Percentiles rank a stretch among this genome's conserved stretches.
These are phyloP conservation scores for Bombardia bombarda DNA, from an alignment of 495 filamentous ascomycete genomes.

Conservation along the genomic window DNA sequence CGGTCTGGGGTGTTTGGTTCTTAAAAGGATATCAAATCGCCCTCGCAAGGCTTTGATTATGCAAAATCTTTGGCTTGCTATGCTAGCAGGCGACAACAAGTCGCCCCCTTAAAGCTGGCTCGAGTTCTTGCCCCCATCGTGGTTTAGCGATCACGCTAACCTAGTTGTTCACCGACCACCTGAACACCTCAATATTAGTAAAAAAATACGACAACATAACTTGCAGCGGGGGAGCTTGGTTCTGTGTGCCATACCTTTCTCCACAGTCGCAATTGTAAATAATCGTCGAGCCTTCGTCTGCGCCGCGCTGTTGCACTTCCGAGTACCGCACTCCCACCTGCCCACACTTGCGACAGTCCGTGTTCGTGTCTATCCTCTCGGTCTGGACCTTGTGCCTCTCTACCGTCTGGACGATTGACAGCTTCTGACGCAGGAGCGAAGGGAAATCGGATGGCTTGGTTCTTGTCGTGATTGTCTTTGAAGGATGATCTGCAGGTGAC, in stretches of 20 bases:
- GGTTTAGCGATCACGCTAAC: too few species aligned
- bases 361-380: constrained; percentile 58
- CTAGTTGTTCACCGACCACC: constrained; percentile 37
- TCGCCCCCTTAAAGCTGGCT: too few species aligned
- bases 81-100: too few species aligned
- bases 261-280: constrained; percentile 85
- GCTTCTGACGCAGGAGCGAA: constrained; percentile 73
- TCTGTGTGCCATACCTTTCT: constrained; percentile 60
- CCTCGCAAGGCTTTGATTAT: background rate
- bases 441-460: constrained; percentile 85
- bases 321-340: constrained; percentile 77
- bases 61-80: too few species aligned
- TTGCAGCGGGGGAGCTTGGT: background rate
- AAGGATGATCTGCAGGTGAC: constrained; percentile 55
- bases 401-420: constrained; percentile 76
- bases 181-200: constrained; percentile 27
- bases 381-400: constrained; percentile 72
- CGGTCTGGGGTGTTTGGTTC: constrained; percentile 8
- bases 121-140: too few species aligned
- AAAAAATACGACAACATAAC: background rate
- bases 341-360: constrained; percentile 72
- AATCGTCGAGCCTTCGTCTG: constrained; percentile 89
- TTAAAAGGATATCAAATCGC: constrained; percentile 10
- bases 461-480: constrained; percentile 70
- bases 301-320: constrained; percentile 78